These are phyloP conservation scores for Chalciporus sphaerocephalus DNA, from an alignment of 768 basidiomycete genomes.

Conservation along the genomic window DNA sequence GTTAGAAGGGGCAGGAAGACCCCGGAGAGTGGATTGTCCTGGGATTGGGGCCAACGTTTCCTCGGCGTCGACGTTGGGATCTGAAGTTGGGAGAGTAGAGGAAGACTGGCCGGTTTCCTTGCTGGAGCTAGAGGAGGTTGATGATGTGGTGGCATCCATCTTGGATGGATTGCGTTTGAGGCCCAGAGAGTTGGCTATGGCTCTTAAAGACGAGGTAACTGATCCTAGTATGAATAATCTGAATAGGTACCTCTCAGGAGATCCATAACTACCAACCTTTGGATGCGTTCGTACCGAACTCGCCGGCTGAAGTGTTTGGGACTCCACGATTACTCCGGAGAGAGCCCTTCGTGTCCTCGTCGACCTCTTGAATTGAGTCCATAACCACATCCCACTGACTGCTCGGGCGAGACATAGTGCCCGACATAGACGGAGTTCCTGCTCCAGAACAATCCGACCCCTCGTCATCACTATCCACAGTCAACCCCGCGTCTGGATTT, in stretches of 20 bases:
- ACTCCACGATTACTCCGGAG: constrained; percentile 42
- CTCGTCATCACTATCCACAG: constrained; percentile 32
- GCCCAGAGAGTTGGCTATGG: constrained; percentile 71
- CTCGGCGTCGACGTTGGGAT: constrained; percentile 13
- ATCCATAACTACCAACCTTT: constrained; percentile 43
- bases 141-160: constrained; percentile 16
- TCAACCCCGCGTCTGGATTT: constrained; percentile 27
- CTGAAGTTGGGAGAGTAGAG: constrained; percentile 29
- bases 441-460: constrained; percentile 22
- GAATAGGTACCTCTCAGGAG: not conserved
- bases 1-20: constrained; percentile 55
- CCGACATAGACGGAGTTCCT: constrained; percentile 4
- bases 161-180: constrained; percentile 47
- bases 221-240: constrained; percentile 37
- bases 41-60: constrained; percentile 47
- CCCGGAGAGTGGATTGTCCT: constrained; percentile 54
- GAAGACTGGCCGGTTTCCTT: constrained; percentile 18
- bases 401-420: constrained; percentile 52
- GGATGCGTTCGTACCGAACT: constrained; percentile 70
- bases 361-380: constrained; percentile 69
- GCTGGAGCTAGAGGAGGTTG: constrained; percentile 30
- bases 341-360: constrained; percentile 38
- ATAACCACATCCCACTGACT: constrained; percentile 87
- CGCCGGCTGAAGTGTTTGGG: constrained; percentile 41
- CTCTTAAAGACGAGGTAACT: constrained; percentile 71